These are phyloP conservation scores for Linnemannia hyalina DNA, from an alignment of 192 early-diverging fungal genomes.

Conservation along the genomic window DNA sequence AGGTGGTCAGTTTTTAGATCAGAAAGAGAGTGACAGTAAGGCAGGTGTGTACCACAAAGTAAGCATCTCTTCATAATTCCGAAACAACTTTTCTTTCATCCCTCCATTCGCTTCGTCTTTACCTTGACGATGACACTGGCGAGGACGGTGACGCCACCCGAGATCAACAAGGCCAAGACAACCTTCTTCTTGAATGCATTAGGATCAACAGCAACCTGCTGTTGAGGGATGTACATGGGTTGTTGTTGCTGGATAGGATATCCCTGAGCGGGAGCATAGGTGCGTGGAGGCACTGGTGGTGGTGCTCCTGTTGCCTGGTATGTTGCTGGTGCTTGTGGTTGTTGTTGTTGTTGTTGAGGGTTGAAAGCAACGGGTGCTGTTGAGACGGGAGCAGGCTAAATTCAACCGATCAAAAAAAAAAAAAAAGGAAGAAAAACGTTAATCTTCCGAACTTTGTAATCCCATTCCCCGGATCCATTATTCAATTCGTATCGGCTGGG, in stretches of 20 bases:
- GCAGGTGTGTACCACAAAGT: too few species aligned
- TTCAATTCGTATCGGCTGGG: background rate
- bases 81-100: background rate
- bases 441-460: background rate
- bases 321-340: conserved; percentile 13
- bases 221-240: conserved; percentile 17
- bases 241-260: conserved; percentile 23
- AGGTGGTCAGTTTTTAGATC: background rate
- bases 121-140: conserved; percentile 43
- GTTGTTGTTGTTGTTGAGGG: background rate
- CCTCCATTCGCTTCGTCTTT: background rate
- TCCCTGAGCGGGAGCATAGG: conserved; percentile 17
- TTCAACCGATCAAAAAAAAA: background rate
- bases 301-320: conserved; percentile 18
- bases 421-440: background rate
- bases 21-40: too few species aligned
- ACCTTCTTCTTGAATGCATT: conserved; percentile 52
- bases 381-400: conserved; percentile 9
- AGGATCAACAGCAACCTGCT: conserved; percentile 26
- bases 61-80: background rate
- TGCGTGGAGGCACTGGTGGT: conserved; percentile 52
- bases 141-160: conserved; percentile 41
- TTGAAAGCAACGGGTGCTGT: background rate
- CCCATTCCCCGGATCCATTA: background rate
- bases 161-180: conserved; percentile 47